Percentiles rank a stretch among this genome's conserved stretches.
Evolutionary conservation across 1,284 basidiomycete genomes (phyloP).

Genomic region (Boletus mariae): DNA sequence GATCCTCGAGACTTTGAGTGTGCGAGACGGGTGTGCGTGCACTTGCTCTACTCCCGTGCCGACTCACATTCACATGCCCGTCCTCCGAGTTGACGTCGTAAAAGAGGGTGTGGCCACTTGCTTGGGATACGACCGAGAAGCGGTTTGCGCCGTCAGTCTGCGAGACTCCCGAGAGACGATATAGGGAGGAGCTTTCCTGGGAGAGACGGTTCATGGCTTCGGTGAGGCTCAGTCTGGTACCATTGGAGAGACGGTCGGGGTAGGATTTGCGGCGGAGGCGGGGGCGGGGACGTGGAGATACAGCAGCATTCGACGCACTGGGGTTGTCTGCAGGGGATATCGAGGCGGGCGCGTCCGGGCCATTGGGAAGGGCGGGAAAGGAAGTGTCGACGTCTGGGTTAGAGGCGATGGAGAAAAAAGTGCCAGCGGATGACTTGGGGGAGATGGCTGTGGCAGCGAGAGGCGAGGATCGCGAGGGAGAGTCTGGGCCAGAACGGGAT

Average conservation of each 20-base stretch:
- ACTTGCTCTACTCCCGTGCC: background rate
- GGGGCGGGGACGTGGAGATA: conserved; percentile 20
- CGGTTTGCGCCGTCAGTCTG: conserved; percentile 12
- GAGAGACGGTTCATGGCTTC: conserved; percentile 32
- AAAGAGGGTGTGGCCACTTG: conserved; percentile 28
- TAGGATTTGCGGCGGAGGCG: conserved; percentile 23
- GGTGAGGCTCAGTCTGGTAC: conserved; percentile 24
- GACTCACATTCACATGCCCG: background rate
- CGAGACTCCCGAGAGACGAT: conserved; percentile 15
- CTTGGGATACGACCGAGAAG: conserved; percentile 23
- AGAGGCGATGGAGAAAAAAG: conserved; percentile 25
- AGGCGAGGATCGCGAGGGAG: conserved; percentile 18
- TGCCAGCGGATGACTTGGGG: conserved; percentile 28
- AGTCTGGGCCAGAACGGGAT: conserved; percentile 17
- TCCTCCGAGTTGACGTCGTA: conserved; percentile 19
- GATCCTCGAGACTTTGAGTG: conserved; percentile 28
- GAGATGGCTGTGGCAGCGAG: conserved; percentile 19
- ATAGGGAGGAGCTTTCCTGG: conserved; percentile 8
- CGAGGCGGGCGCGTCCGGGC: background rate
- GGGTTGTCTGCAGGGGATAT: conserved; percentile 1
- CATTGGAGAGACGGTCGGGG: conserved; percentile 27
- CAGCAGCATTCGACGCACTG: background rate
- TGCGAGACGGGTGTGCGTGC: conserved; percentile 3
- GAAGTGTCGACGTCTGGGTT: conserved; percentile 15
- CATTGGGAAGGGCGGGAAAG: background rate